phyloP scores from a whole-genome alignment of 2,329 filamentous ascomycete species.

The Penicillium sp. region DNA sequence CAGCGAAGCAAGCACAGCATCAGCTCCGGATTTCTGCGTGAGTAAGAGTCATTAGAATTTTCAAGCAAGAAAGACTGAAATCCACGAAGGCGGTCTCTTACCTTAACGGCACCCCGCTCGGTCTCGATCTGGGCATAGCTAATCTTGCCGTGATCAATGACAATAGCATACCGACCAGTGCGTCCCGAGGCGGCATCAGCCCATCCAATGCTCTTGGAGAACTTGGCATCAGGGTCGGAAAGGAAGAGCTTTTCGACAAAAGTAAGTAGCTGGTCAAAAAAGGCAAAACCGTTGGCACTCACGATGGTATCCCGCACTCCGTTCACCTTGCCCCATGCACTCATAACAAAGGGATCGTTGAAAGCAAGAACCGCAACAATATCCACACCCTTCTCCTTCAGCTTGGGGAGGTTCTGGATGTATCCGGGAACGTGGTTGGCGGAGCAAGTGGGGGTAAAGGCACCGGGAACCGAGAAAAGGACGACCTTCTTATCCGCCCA shows the following conservation, averaged over 20 bases:
- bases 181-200: constrained; percentile 56
- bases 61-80: not conserved
- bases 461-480: constrained; percentile 70
- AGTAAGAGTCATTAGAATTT: not conserved
- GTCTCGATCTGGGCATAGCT: constrained; percentile 73
- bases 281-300: not conserved
- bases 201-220: constrained; percentile 77
- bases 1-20: constrained; percentile 35
- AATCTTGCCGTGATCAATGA: constrained; percentile 80
- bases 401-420: constrained; percentile 65
- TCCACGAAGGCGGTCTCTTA: constrained; percentile 8
- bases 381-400: constrained; percentile 79
- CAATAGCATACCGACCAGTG: constrained; percentile 74
- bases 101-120: constrained; percentile 38
- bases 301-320: constrained; percentile 68
- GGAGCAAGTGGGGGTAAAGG: constrained; percentile 85
- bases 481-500: constrained; percentile 73
- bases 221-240: constrained; percentile 67
- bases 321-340: constrained; percentile 85
- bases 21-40: constrained; percentile 32
- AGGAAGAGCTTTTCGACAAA: constrained; percentile 63
- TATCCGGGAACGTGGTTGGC: constrained; percentile 76
- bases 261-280: not conserved
- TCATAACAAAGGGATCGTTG: constrained; percentile 85
- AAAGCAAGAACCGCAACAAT: constrained; percentile 74